Conservation (phyloP, 108 stramenopile species). For the Schizochytrium sp. region DNA sequence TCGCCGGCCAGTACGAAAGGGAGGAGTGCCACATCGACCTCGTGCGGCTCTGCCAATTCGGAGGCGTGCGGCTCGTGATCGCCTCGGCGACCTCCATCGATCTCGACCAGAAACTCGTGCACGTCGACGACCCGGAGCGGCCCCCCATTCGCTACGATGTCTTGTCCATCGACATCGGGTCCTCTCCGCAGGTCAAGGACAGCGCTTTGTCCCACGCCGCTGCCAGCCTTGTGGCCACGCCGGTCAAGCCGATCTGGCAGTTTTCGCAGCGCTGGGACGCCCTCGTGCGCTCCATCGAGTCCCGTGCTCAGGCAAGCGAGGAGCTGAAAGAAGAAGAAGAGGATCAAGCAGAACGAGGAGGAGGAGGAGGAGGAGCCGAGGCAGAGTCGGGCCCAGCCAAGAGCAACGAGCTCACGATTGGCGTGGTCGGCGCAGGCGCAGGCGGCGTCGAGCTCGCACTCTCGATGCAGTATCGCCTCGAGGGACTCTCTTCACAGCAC, state of each 20-base stretch:
- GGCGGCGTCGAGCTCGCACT: constrained; percentile 88
- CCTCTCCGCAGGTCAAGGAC: constrained; percentile 23
- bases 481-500: not conserved
- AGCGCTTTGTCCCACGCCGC: constrained; percentile 5
- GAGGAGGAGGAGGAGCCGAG: not conserved
- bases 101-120: constrained; percentile 14
- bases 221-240: constrained; percentile 26
- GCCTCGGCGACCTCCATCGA: constrained; percentile 44
- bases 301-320: not conserved
- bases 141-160: constrained; percentile 57
- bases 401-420: constrained; percentile 26
- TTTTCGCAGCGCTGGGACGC: constrained; percentile 37
- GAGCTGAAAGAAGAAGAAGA: not conserved
- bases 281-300: not conserved
- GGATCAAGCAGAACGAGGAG: not conserved
- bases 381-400: no score
- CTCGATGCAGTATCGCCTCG: constrained; percentile 49
- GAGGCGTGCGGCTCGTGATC: constrained; percentile 44
- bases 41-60: constrained; percentile 39
- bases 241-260: constrained; percentile 65
- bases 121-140: constrained; percentile 37
- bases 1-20: constrained; percentile 62
- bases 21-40: constrained; percentile 71
- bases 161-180: constrained; percentile 62
- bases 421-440: constrained; percentile 89